A percentile compares a stretch with the other conserved stretches of the same genome.
Conservation (phyloP, 1,284 basidiomycete species). For the Apiotrichum gamsii region DNA sequence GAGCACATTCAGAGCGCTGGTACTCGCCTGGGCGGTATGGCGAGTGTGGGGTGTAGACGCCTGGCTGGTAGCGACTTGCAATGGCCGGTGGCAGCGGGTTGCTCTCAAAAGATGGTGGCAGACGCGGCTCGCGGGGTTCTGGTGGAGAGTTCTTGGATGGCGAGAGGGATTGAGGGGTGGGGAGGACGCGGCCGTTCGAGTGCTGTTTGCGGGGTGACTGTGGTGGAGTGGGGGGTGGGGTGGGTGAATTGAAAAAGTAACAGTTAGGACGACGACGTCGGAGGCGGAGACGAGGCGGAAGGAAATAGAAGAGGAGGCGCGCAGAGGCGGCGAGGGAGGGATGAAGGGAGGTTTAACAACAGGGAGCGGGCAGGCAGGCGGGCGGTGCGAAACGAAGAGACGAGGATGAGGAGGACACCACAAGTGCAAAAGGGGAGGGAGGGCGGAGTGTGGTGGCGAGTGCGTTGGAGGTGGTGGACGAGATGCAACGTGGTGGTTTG, state of each 20-base stretch:
- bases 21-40: slow-evolving; percentile 35
- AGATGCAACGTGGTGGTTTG: neutral
- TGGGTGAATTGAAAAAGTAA: neutral
- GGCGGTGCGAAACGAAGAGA: neutral
- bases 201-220: neutral
- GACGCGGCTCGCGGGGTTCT: slow-evolving; percentile 5
- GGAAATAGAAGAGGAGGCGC: neutral
- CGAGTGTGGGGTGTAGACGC: slow-evolving; percentile 23
- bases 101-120: slow-evolving; percentile 14
- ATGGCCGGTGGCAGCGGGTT: slow-evolving; percentile 25
- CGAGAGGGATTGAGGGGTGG: slow-evolving; percentile 28
- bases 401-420: neutral
- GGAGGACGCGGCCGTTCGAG: slow-evolving; percentile 14
- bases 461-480: neutral
- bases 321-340: neutral
- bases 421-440: neutral
- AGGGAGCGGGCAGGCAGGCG: neutral
- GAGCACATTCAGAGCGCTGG: slow-evolving; percentile 28
- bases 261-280: neutral
- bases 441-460: neutral
- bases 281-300: neutral
- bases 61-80: slow-evolving; percentile 17
- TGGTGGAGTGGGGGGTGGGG: neutral
- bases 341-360: neutral
- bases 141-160: slow-evolving; percentile 15